Evolutionary conservation across 2,329 filamentous ascomycete genomes (phyloP).

Genomic region (Tolypocladium capitatum): DNA sequence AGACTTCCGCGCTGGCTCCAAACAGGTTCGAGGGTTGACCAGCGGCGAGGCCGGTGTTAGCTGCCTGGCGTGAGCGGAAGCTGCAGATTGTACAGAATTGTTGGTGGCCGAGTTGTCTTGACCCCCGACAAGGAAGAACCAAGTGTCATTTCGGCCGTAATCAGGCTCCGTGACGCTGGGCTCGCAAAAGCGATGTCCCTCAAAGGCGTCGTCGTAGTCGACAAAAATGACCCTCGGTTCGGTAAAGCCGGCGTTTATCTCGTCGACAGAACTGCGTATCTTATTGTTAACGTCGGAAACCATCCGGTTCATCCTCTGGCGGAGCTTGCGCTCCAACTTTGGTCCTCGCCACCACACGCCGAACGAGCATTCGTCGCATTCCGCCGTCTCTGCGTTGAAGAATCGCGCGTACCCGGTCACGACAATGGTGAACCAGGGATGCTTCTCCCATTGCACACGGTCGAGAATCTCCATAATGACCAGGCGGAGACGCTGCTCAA

Average conservation of each 20-base stretch:
- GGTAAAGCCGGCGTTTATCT: constrained; percentile 23
- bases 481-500: constrained; percentile 25
- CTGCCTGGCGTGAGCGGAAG: constrained; percentile 1
- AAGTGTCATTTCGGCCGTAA: constrained; percentile 28
- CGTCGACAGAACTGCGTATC: constrained; percentile 20
- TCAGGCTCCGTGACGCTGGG: constrained; percentile 27
- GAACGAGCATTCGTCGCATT: constrained; percentile 29
- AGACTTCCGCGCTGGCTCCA: constrained; percentile 17
- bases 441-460: constrained; percentile 29
- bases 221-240: constrained; percentile 27
- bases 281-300: constrained; percentile 28
- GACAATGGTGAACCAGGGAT: constrained; percentile 27
- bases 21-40: constrained; percentile 22
- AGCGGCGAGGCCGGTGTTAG: constrained; percentile 19
- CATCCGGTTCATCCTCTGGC: constrained; percentile 29
- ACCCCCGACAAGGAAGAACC: constrained; percentile 35
- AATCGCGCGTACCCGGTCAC: constrained; percentile 35
- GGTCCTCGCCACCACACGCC: constrained; percentile 32
- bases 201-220: constrained; percentile 29
- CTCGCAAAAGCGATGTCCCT: constrained; percentile 32
- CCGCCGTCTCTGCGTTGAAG: constrained; percentile 29
- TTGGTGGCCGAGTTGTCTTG: constrained; percentile 19
- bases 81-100: not conserved
- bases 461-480: constrained; percentile 30
- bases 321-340: constrained; percentile 24